Percentiles rank a stretch among this genome's conserved stretches.
Evolutionary conservation across 192 early-diverging fungal genomes (phyloP).

Genomic region (Coemansia sp.): DNA sequence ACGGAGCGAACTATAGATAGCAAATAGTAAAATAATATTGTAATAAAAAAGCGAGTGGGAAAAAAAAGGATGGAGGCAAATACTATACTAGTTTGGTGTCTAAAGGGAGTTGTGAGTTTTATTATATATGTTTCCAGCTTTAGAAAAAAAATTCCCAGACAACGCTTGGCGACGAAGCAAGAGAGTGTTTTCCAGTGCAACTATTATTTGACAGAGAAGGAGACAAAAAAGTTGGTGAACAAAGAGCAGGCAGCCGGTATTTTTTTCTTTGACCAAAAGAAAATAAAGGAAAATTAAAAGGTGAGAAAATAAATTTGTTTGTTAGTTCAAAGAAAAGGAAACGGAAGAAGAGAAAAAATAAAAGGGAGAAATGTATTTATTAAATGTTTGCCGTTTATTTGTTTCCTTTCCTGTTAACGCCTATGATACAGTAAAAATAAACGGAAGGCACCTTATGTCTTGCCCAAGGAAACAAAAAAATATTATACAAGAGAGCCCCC

Average conservation of each 20-base stretch:
- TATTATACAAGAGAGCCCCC: too few species aligned
- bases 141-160: too few species aligned
- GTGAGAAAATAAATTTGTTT: not conserved
- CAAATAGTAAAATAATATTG: not conserved
- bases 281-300: not conserved
- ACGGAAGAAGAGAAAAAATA: too few species aligned
- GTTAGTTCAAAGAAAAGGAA: not conserved
- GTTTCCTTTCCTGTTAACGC: not conserved
- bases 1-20: not conserved
- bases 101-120: not conserved
- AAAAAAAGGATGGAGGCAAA: not conserved
- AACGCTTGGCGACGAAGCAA: too few species aligned
- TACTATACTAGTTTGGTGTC: not conserved
- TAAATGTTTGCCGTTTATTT: not conserved
- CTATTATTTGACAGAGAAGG: not conserved
- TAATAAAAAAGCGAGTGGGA: too few species aligned
- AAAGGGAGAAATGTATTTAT: not conserved
- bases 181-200: not conserved
- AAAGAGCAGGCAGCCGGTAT: not conserved
- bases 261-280: conserved; percentile 4
- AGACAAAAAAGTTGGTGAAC: not conserved
- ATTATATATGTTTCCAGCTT: not conserved
- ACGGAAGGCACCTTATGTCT: not conserved
- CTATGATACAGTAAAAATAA: not conserved
- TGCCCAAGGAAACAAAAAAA: not conserved